Base-by-base conservation (phyloP, 352 stramenopile species). In the Phytophthora pistaciae region DNA sequence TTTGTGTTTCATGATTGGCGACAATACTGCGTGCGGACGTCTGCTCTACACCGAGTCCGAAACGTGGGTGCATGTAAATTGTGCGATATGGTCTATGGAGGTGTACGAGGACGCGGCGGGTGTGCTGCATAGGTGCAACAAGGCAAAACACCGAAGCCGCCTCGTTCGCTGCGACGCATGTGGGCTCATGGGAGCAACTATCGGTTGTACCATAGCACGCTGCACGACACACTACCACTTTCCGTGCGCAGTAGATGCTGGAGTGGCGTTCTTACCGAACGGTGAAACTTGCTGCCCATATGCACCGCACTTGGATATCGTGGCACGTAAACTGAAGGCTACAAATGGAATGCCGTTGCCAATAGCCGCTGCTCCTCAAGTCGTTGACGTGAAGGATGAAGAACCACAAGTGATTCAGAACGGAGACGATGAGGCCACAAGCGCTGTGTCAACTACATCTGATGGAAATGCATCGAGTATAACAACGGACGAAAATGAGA, bases 161-260 rank as follows among this genome's bases (percentile, higher is more conserved):
- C 87, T 93, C 52, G 82, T 98, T 63, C 91, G 93, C 11, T 99
- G 97, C 57, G 92, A 98, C 60, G 88, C 85, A 5, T 99, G 97
- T 66, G 89, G 89, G 11, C 77, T 96, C 3, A 79, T 88, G 23
- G 97, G 97, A 6, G 96, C 97, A 13, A 98, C 93, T 5, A 78
- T 99, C 14, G 96, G 96, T 9, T 99, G 97, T 65, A 81, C 75
- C 11, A 90, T 95, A 31, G 77, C 81, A 7, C 91, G 93, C 7
- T 99, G 96, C 52, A 83, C 82, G 40, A 83, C 79, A 38, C 97
- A 98, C 67, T 99, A 94, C 56, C 97, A 99, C 74, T 98, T 99
- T 63, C 84, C 89, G 1, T 99, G 96, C 60, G 95, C 95, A 18
- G 79, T 95, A 18, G 92, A 94, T 57, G 72, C 83, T 49, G 84